Base-by-base conservation (phyloP, 2,329 filamentous ascomycete genomes). In the Claviceps maximensis region DNA sequence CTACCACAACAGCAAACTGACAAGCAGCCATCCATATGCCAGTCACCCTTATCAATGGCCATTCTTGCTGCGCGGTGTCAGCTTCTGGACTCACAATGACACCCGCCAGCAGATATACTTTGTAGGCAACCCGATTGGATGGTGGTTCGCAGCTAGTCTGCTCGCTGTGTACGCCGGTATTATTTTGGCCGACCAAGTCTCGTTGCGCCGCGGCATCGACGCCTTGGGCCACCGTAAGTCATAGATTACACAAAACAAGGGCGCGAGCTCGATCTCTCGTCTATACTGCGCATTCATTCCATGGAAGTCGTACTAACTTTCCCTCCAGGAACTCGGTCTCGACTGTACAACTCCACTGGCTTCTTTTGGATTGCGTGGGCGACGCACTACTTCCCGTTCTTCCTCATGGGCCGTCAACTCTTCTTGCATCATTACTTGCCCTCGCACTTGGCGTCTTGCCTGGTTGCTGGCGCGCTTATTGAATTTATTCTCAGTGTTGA, bases 291-390 rank as follows among this genome's bases (percentile, higher is more conserved):
- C 19, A n/a, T n/a, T n/a, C n/a, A n/a, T n/a, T n/a, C n/a, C n/a
- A n/a, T n/a, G n/a, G n/a, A n/a, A n/a, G n/a, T n/a, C n/a, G n/a
- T n/a, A n/a, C 65, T 73, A 64, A 74, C 63, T 47, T 52, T 53
- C 47, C 4, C 46, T 49, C 65, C 21, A 86, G 89, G 89, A 59
- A 89, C 93, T 31, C 90, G 93, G 59, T 90, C 87, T 25, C 89
- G 90, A 58, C 79, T 98, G 49, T 98, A 98, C 74, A 97, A 97
- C 77, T 96, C 89, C 52, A 97, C 93, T 0, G 93, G 93, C 25
- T 98, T 98, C 80, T 94, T 98, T 76, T 97, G 96, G 82, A 80
- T 98, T 54, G 89, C 89, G 53, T 98, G 93, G 93, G 89, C 88
- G 15, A 91, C 89, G 2, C 93, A 98, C 69, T 98, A 96, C 75